Conservation (phyloP, 345 rosid genomes). For the Hypericum androsaemum region DNA sequence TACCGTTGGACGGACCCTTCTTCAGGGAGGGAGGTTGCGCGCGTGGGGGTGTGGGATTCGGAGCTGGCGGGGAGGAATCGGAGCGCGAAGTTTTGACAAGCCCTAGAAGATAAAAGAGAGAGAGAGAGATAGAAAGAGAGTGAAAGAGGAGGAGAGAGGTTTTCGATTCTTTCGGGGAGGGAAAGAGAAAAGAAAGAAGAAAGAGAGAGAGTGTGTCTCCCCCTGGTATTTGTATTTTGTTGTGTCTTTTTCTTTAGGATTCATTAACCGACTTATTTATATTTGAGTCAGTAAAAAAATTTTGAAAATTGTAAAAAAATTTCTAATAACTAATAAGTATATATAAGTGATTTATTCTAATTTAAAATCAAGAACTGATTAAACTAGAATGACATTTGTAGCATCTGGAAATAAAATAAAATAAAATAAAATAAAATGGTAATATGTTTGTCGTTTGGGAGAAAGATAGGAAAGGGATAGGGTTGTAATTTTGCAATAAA, state of each 20-base stretch:
- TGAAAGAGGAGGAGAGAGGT: slow-evolving; percentile 17
- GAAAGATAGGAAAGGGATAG: too few relatives aligned
- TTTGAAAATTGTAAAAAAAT: too few relatives aligned
- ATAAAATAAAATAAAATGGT: too few relatives aligned
- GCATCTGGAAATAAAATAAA: too few relatives aligned
- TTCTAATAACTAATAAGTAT: too few relatives aligned
- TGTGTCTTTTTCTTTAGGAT: not conserved
- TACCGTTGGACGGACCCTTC: slow-evolving; percentile 26
- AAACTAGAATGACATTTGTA: too few relatives aligned
- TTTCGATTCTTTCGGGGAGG: slow-evolving; percentile 29
- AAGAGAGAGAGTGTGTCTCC: slow-evolving; percentile 10
- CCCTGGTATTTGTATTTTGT: slow-evolving; percentile 27
- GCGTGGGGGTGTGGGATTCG: slow-evolving; percentile 24
- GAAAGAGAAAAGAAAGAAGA: slow-evolving; percentile 24
- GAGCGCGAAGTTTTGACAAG: slow-evolving; percentile 45
- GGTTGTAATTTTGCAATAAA: too few relatives aligned
- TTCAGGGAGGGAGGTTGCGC: slow-evolving; percentile 14
- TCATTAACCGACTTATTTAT: too few relatives aligned
- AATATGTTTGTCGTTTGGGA: too few relatives aligned
- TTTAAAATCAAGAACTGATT: too few relatives aligned
- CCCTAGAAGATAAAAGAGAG: slow-evolving; percentile 36
- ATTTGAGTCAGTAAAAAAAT: too few relatives aligned
- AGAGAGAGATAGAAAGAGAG: slow-evolving; percentile 13
- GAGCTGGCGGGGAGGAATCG: slow-evolving; percentile 24
- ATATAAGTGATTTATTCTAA: too few relatives aligned